Conservation (phyloP, 352 stramenopile genomes). For the Peronospora farinosa region DNA sequence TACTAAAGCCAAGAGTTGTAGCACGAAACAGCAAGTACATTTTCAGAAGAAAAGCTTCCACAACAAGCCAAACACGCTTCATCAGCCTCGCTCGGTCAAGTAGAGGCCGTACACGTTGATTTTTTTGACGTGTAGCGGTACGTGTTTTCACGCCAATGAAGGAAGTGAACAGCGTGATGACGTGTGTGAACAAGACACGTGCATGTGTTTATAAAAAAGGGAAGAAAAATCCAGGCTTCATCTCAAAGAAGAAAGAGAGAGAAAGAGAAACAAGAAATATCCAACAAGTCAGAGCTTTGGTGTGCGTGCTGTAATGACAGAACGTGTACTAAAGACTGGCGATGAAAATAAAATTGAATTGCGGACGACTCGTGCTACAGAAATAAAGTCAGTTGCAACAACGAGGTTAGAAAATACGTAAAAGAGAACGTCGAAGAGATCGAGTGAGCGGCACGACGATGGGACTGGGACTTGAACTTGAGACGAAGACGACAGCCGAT, state of each 20-base stretch:
- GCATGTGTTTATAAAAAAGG: slow-evolving; percentile 24
- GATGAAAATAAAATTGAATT: slow-evolving; percentile 4
- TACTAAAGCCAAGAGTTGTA: slow-evolving; percentile 37
- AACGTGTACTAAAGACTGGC: neutral
- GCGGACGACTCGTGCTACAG: slow-evolving; percentile 28
- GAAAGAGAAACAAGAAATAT: slow-evolving; percentile 18
- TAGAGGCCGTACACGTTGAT: slow-evolving; percentile 26
- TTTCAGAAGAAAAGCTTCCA: slow-evolving; percentile 32
- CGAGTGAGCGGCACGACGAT: slow-evolving; percentile 19
- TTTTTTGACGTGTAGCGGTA: slow-evolving; percentile 25
- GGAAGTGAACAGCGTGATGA: slow-evolving; percentile 3
- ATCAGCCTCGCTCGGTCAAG: slow-evolving; percentile 69
- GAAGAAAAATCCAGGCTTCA: slow-evolving; percentile 9
- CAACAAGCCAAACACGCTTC: slow-evolving; percentile 47
- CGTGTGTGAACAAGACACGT: slow-evolving; percentile 14
- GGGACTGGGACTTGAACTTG: slow-evolving; percentile 2
- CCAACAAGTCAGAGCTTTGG: slow-evolving; percentile 11
- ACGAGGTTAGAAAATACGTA: slow-evolving; percentile 25
- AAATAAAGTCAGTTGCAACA: slow-evolving; percentile 24
- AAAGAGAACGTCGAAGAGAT: slow-evolving; percentile 11
- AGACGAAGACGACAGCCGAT: slow-evolving; percentile 13
- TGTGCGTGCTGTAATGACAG: slow-evolving; percentile 11
- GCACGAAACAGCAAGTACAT: slow-evolving; percentile 26
- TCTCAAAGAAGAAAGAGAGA: slow-evolving; percentile 1
- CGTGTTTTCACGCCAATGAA: slow-evolving; percentile 23